Base-by-base conservation (phyloP, 2,329 filamentous ascomycete genomes). In the Xylaria arbuscula region DNA sequence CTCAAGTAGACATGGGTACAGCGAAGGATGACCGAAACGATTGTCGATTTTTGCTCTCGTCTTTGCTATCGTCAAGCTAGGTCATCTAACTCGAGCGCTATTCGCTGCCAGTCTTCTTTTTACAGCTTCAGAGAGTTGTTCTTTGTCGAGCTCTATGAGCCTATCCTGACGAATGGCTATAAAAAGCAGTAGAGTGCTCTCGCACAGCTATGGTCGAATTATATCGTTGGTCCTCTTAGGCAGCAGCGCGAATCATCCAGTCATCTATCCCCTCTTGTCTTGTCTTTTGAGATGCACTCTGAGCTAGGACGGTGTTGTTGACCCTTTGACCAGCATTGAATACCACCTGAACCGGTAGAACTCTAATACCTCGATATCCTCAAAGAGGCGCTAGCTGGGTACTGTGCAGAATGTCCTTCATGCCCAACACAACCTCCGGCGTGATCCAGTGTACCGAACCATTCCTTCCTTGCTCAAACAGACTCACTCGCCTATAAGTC, bases 51-150 rank as follows among this genome's bases (percentile, higher is more conserved):
- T 80, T 75, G 62, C 72, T 75, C 70, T 73, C 73, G 69, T 76
- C 84, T 90, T 88, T 91, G 90, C 90, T 92, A 92, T 89, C 89
- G 87, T 89, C 87, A 88, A 88, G 88, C 89, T 92, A 92, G 88
- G 87, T 88, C 87, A 86, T 88, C 83, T 83, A 83, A 83, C 82
- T 84, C 81, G 84, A 85, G 85, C 84, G 85, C 86, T 87, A 87
- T 83, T 83, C 85, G 85, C 86, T 85, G 82, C 83, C 80, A 83
- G 81, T 82, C 81, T 82, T 73, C 65, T 75, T 83, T 84, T 82
- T 86, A 86, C 83, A 85, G 84, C 84, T 80, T 79, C 80, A 76
- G 82, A 80, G 78, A 80, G 76, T 72, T 73, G 70, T 77, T 78
- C 79, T 78, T 80, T 77, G 75, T 77, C 76, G 77, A 77, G 78